Percentiles rank a stretch among this genome's conserved stretches.
These are phyloP conservation scores for Eutypella sp. DNA, from an alignment of 2,329 filamentous ascomycete genomes.

Conservation along the genomic window DNA sequence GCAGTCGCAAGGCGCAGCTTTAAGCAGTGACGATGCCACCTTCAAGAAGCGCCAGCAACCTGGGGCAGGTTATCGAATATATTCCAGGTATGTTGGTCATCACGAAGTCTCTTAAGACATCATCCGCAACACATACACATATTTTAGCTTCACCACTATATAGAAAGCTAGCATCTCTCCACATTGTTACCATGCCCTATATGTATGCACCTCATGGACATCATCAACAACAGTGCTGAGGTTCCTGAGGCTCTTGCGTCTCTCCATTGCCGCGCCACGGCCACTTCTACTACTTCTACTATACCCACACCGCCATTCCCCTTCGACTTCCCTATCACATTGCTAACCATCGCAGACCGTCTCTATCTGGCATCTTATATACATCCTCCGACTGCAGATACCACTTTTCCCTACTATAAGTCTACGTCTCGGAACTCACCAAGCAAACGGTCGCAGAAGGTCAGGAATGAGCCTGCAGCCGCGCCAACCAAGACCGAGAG, in stretches of 20 bases:
- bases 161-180: too few species aligned
- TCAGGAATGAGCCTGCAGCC: conserved; percentile 52
- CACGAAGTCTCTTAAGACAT: too few species aligned
- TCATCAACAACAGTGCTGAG: too few species aligned
- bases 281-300: conserved; percentile 7
- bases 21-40: conserved; percentile 45
- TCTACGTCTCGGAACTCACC: conserved; percentile 56
- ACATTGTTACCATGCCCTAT: neutral
- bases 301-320: conserved; percentile 12
- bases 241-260: neutral
- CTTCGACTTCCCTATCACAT: conserved; percentile 19
- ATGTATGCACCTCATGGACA: neutral
- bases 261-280: conserved; percentile 2
- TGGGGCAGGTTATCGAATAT: conserved; percentile 92
- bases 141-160: too few species aligned
- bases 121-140: too few species aligned
- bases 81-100: conserved; percentile 68
- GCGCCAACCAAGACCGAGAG: conserved; percentile 40
- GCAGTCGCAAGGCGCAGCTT: neutral
- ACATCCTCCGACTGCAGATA: conserved; percentile 72
- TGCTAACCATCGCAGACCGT: conserved; percentile 63
- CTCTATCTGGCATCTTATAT: conserved; percentile 92
- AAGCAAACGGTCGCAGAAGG: conserved; percentile 68
- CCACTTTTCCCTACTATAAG: conserved; percentile 76
- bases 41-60: conserved; percentile 47